These are phyloP conservation scores for Populus ilicifolia DNA, from an alignment of 345 rosid genomes.

Conservation along the genomic window DNA sequence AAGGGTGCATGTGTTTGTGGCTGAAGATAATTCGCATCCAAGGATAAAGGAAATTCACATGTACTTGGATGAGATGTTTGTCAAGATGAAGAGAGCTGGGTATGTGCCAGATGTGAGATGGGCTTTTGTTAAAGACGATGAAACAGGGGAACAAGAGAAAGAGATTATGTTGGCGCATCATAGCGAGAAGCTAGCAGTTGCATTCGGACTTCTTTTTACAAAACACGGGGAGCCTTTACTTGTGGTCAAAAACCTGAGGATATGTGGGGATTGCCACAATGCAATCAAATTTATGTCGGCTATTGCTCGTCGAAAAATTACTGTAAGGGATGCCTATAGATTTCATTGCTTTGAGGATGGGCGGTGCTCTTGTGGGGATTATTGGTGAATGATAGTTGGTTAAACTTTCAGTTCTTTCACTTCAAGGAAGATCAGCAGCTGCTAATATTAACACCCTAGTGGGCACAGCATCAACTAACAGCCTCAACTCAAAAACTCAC, in stretches of 20 bases:
- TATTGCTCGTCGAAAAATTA: conserved; percentile 59
- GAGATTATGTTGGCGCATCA: conserved; percentile 66
- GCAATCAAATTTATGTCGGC: conserved; percentile 71
- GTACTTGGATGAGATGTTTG: conserved; percentile 59
- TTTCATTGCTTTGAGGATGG: conserved; percentile 76
- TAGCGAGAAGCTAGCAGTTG: conserved; percentile 89
- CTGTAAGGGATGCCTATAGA: conserved; percentile 62
- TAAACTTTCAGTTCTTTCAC: no score
- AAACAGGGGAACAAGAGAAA: conserved; percentile 43
- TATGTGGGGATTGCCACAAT: conserved; percentile 88
- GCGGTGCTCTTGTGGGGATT: conserved; percentile 74
- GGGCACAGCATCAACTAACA: no score
- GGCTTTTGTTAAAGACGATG: conserved; percentile 65
- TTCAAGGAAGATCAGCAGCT: no score
- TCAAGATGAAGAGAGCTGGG: conserved; percentile 62
- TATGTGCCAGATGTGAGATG: conserved; percentile 72
- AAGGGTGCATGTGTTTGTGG: conserved; percentile 64
- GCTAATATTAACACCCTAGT: no score
- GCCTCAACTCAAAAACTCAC: no score
- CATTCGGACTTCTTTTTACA: conserved; percentile 73
- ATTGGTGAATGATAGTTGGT: conserved; percentile 47
- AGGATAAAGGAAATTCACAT: conserved; percentile 54
- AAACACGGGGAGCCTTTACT: conserved; percentile 56
- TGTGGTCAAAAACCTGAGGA: conserved; percentile 76
- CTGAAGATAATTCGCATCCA: conserved; percentile 82